Conservation (phyloP, 345 rosid genomes). For the Cardiospermum halicacabum region DNA sequence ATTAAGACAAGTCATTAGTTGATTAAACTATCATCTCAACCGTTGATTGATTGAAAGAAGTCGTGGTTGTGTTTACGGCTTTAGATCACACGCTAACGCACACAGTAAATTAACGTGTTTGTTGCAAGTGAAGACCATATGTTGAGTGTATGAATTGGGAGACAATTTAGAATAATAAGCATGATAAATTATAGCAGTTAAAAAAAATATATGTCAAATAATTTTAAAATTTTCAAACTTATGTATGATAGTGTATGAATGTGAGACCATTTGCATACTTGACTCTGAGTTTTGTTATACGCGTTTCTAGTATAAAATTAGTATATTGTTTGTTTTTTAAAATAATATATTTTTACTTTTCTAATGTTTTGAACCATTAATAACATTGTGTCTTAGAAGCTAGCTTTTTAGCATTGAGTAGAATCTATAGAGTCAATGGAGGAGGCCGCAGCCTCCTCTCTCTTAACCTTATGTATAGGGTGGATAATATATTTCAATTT, state of each 20-base stretch:
- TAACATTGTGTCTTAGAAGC: neutral
- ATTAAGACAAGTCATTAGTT: neutral
- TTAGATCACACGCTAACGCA: no score
- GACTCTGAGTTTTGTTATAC: neutral
- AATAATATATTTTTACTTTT: no score
- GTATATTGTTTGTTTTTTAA: neutral
- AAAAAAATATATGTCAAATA: no score
- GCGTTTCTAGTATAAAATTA: neutral
- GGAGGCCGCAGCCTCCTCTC: neutral
- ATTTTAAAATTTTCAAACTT: no score
- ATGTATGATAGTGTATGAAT: no score
- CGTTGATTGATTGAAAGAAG: conserved; percentile 1
- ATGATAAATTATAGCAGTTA: no score
- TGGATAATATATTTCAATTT: neutral
- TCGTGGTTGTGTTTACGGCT: neutral
- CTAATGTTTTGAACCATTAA: no score
- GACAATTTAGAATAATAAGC: no score
- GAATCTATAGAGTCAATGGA: neutral
- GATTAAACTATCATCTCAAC: neutral
- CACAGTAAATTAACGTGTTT: no score
- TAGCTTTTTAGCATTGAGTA: neutral
- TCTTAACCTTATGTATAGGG: neutral
- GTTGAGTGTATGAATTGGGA: no score
- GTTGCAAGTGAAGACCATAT: no score
- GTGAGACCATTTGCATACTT: neutral